phyloP scores from a whole-genome alignment of 768 basidiomycete genomes.

The Dentipellis fragilis region DNA sequence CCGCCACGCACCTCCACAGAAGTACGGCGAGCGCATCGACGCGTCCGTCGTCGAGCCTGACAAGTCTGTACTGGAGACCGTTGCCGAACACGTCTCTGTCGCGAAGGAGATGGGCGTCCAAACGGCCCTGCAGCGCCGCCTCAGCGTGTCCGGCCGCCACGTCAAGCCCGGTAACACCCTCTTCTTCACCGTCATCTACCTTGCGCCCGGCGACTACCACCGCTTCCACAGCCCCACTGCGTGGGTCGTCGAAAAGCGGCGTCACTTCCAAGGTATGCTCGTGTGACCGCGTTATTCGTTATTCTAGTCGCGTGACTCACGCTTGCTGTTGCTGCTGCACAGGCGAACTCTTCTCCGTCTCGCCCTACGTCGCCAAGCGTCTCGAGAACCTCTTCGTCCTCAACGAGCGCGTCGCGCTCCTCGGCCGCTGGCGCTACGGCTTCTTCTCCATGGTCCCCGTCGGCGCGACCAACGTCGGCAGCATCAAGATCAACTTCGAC shows the following conservation, averaged over 20 bases:
- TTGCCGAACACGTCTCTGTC: constrained; percentile 62
- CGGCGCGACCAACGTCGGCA: constrained; percentile 96
- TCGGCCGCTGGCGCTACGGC: constrained; percentile 90
- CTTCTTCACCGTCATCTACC: constrained; percentile 92
- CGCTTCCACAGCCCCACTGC: constrained; percentile 92
- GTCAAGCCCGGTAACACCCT: constrained; percentile 73
- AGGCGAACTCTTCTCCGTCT: constrained; percentile 94
- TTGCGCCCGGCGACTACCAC: constrained; percentile 97
- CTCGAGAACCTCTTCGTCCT: constrained; percentile 90
- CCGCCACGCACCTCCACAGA: constrained; percentile 26
- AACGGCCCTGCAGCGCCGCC: constrained; percentile 24
- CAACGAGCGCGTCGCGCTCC: constrained; percentile 94
- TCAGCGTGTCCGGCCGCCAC: constrained; percentile 33
- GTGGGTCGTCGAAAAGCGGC: constrained; percentile 93
- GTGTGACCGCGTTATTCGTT: background rate
- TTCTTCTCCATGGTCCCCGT: constrained; percentile 98
- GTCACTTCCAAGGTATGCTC: constrained; percentile 84
- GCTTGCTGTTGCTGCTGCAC: background rate
- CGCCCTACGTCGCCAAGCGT: constrained; percentile 90
- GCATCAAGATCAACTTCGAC: constrained; percentile 94
- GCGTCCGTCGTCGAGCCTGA: constrained; percentile 62
- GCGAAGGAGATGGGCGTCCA: constrained; percentile 61
- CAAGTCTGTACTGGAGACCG: constrained; percentile 39
- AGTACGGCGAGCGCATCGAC: constrained; percentile 62
- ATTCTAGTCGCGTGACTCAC: background rate